phyloP scores from a whole-genome alignment of 2,329 filamentous ascomycete genomes.

The Eutypella sp. region DNA sequence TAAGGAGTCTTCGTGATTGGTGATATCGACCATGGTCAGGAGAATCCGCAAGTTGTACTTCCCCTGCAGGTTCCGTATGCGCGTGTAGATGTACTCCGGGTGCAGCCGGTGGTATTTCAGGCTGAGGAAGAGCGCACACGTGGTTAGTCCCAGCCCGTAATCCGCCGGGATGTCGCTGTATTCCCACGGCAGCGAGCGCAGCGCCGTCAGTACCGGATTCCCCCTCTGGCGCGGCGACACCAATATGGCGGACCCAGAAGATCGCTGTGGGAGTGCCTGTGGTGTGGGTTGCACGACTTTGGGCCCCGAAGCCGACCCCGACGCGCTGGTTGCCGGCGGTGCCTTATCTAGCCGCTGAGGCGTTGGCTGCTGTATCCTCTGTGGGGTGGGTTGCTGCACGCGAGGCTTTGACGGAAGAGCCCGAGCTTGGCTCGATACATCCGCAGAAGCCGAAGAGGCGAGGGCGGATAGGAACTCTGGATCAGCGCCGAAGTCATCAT shows the following conservation, averaged over 20 bases:
- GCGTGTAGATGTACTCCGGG: constrained; percentile 95
- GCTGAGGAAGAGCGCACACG: constrained; percentile 86
- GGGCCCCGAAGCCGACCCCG: constrained; percentile 30
- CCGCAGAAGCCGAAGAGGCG: constrained; percentile 21
- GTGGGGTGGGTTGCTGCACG: constrained; percentile 37
- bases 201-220: constrained; percentile 81
- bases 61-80: constrained; percentile 77
- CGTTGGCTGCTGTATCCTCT: constrained; percentile 38
- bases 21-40: constrained; percentile 89
- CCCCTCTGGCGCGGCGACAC: constrained; percentile 92
- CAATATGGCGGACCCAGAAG: constrained; percentile 70
- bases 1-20: constrained; percentile 84
- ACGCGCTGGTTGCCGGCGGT: constrained; percentile 37
- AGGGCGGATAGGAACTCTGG: constrained; percentile 35
- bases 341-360: constrained; percentile 53
- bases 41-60: constrained; percentile 84
- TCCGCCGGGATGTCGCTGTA: constrained; percentile 96
- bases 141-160: constrained; percentile 81
- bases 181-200: constrained; percentile 86
- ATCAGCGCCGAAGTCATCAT: constrained; percentile 43
- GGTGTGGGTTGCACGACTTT: constrained; percentile 83
- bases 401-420: constrained; percentile 19
- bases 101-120: constrained; percentile 97
- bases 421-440: constrained; percentile 13
- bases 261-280: constrained; percentile 67